Percentiles rank a stretch among this genome's conserved stretches.
Evolutionary conservation across 78 protist species (phyloP).

Genomic region (Acrasis kona): DNA sequence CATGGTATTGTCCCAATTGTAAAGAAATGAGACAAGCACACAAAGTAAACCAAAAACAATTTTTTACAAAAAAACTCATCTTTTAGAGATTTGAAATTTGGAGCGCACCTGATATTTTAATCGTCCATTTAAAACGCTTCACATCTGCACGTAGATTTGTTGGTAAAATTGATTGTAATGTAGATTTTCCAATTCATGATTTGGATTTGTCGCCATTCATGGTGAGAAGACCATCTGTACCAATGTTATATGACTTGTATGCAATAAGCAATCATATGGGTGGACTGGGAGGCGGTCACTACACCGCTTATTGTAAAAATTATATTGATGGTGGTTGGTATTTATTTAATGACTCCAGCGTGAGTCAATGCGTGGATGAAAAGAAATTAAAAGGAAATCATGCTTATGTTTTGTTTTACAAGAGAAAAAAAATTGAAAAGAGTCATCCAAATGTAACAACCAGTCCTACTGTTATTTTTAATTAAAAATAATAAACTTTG

Average conservation of each 20-base stretch:
- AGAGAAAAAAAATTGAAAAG: neutral
- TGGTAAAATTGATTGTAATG: conserved; percentile 46
- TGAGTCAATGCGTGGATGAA: neutral
- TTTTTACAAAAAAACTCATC: no score
- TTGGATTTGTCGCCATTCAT: conserved; percentile 33
- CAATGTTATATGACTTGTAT: conserved; percentile 65
- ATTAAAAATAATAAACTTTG: no score
- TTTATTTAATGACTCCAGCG: conserved; percentile 50
- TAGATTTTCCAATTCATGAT: conserved; percentile 64
- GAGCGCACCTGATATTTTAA: conserved; percentile 63
- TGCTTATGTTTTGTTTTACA: neutral
- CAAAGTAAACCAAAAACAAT: no score
- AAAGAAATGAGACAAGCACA: conserved; percentile 34
- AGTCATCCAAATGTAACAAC: no score
- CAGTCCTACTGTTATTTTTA: no score
- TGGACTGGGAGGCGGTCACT: conserved; percentile 79
- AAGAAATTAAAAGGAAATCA: neutral
- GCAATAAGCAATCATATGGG: conserved; percentile 90
- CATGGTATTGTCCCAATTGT: conserved; percentile 76
- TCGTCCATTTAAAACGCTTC: conserved; percentile 87
- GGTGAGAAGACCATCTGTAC: neutral
- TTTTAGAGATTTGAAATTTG: conserved; percentile 71
- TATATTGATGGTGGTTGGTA: conserved; percentile 47
- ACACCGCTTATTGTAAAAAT: conserved; percentile 72
- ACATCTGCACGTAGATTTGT: neutral